Base-by-base conservation (phyloP, 768 basidiomycete genomes). In the Tylopilus felleus region DNA sequence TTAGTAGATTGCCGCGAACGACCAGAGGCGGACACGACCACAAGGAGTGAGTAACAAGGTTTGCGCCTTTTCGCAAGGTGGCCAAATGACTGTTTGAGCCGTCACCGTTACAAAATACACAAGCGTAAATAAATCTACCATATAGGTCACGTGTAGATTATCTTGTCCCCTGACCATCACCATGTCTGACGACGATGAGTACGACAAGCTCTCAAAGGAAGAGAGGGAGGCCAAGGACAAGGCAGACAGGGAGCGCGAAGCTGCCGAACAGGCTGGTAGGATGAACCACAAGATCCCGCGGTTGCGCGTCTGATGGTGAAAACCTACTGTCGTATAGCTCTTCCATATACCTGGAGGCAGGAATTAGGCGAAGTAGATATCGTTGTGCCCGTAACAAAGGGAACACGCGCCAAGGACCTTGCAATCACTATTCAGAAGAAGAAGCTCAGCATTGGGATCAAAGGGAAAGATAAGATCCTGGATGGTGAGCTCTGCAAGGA, bases 301-400 rank as follows among this genome's bases (percentile, higher is more conserved):
- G 60, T 21, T 49, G 61, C 51, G 52, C 53, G 51, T 55, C 63
- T 60, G 57, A 65, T 58, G 57, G 52, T 43, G 52, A 51, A 7
- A 28, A 52, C 36, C 49, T 29, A 48, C n/a, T 33, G 49, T 51
- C 62, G 43, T 50, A 2, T 43, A 93, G 92, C 84, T 17, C 76
- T 99, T 57, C 97, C 97, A 6, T 98, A 96, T 71, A 75, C 71
- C 51, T 99, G 97, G 97, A 85, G 73, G 44, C 97, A 99, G 67
- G 85, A 93, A 62, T 78, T 99, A 8, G 83, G 82, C 14, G 93
- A 97, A 50, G 81, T 97, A 21, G 90, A 96, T 57, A 73, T 99
- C 49, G 75, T 80, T 13, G 75, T 98, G 10, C 86, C 90, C 8
- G 87, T 99, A 4, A 90, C 93, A 6, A 82, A 86, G 55, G 96